These are phyloP conservation scores for Populus hybrid DNA, from an alignment of 441 rosid species.

Conservation along the genomic window DNA sequence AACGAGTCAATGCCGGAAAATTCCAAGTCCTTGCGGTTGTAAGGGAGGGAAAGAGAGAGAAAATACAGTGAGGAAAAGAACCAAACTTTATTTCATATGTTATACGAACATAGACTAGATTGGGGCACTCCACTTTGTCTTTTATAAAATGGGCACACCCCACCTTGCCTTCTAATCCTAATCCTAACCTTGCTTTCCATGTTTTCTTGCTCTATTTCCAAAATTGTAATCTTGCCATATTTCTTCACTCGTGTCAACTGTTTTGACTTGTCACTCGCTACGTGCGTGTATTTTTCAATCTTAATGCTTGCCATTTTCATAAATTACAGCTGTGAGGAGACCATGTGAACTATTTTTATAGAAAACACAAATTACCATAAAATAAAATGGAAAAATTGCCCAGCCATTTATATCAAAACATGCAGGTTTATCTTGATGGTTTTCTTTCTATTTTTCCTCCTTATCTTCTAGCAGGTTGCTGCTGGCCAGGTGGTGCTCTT, in stretches of 20 bases:
- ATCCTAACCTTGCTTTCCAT: background rate
- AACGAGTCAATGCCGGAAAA: conserved; percentile 58
- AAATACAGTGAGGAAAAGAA: conserved; percentile 6
- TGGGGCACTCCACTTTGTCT: background rate
- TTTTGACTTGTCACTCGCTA: background rate
- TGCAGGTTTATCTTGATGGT: background rate
- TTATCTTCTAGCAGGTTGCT: background rate
- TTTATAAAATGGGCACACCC: conserved; percentile 4
- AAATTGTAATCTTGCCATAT: background rate
- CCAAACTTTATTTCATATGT: background rate
- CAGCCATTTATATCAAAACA: background rate
- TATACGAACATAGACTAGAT: background rate
- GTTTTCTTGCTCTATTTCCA: background rate
- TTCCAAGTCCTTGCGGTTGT: conserved; percentile 27
- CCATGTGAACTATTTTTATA: background rate
- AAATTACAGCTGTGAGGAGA: background rate
- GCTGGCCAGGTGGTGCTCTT: background rate
- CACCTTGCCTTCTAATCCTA: background rate
- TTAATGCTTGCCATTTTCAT: background rate
- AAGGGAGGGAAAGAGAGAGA: conserved; percentile 14
- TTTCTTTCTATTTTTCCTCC: background rate
- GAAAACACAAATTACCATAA: background rate
- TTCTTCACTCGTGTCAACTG: background rate
- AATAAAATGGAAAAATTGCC: background rate
- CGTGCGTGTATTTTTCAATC: no score